A percentile compares a stretch with the other conserved stretches of the same genome.
These are phyloP conservation scores for Yarrowia yakushimensis DNA, from an alignment of 805 yeast genomes.

Conservation along the genomic window DNA sequence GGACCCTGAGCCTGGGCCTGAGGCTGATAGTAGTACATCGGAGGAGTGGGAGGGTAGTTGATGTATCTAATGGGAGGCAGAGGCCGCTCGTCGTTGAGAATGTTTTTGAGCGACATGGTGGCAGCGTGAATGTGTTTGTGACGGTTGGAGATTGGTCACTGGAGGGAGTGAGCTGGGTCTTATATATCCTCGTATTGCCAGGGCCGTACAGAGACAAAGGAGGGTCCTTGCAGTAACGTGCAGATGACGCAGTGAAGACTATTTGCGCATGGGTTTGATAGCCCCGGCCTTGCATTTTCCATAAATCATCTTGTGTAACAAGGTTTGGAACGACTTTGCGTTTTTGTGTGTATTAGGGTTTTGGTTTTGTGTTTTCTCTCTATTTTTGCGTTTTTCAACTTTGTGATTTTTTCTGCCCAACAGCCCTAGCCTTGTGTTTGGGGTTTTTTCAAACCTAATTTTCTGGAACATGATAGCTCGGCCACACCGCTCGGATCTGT, in stretches of 20 bases:
- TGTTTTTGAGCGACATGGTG: constrained; percentile 21
- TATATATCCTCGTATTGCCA: constrained; percentile 16
- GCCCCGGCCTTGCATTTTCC: constrained; percentile 19
- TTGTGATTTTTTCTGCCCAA: background rate
- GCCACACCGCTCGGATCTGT: no score
- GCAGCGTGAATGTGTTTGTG: background rate
- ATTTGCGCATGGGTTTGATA: constrained; percentile 7
- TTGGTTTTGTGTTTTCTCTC: background rate
- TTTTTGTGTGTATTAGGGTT: background rate
- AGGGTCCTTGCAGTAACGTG: constrained; percentile 23
- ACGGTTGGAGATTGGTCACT: no score
- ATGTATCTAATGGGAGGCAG: constrained; percentile 16
- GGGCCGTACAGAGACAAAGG: constrained; percentile 23
- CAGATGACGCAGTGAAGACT: constrained; percentile 18
- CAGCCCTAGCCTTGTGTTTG: no score
- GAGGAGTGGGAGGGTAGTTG: constrained; percentile 21
- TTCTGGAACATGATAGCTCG: no score
- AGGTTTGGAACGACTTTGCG: background rate
- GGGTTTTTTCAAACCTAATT: background rate
- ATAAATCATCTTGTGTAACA: background rate
- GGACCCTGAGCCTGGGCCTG: background rate
- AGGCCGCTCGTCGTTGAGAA: constrained; percentile 21
- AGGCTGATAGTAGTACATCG: constrained; percentile 12
- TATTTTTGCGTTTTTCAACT: background rate
- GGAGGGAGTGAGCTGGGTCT: no score